These are phyloP conservation scores for Cucurbita ficifolia DNA, from an alignment of 306 rosid genomes.

Conservation along the genomic window DNA sequence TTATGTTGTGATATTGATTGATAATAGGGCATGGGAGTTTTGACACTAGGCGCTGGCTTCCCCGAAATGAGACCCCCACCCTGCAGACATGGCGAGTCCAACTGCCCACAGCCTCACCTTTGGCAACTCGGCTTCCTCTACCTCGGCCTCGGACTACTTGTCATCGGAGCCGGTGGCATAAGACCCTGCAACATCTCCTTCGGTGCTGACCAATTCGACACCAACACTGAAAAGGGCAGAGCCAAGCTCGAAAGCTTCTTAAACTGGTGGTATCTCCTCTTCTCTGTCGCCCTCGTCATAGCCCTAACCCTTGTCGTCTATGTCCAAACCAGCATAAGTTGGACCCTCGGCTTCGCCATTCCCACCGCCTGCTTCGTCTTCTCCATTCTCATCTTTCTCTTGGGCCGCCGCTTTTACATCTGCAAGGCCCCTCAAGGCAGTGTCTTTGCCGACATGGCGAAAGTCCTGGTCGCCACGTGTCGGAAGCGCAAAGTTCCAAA, in stretches of 20 bases:
- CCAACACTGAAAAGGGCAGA: slow-evolving; percentile 29
- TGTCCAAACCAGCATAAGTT: slow-evolving; percentile 34
- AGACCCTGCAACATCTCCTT: slow-evolving; percentile 65
- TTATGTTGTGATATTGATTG: background rate
- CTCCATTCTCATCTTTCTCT: slow-evolving; percentile 24
- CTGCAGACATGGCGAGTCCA: slow-evolving; percentile 7
- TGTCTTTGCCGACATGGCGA: slow-evolving; percentile 20
- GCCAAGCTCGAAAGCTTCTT: slow-evolving; percentile 45
- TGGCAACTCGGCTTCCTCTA: slow-evolving; percentile 27
- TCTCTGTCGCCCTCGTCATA: slow-evolving; percentile 29
- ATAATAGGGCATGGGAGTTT: slow-evolving; percentile 34
- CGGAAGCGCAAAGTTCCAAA: slow-evolving; percentile 11
- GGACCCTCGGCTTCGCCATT: slow-evolving; percentile 40
- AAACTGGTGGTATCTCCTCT: slow-evolving; percentile 53
- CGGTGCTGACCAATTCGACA: slow-evolving; percentile 59
- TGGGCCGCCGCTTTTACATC: slow-evolving; percentile 19
- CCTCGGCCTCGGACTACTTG: slow-evolving; percentile 26
- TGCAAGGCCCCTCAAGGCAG: slow-evolving; percentile 29
- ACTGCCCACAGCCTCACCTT: slow-evolving; percentile 22
- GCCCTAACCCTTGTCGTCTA: slow-evolving; percentile 40
- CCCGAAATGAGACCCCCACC: slow-evolving; percentile 27
- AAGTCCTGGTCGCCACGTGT: slow-evolving; percentile 21
- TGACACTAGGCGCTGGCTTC: slow-evolving; percentile 33
- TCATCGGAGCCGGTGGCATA: slow-evolving; percentile 40
- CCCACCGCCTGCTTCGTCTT: slow-evolving; percentile 33